These are phyloP conservation scores for Amyloporia xantha DNA, from an alignment of 768 basidiomycete species.

Conservation along the genomic window DNA sequence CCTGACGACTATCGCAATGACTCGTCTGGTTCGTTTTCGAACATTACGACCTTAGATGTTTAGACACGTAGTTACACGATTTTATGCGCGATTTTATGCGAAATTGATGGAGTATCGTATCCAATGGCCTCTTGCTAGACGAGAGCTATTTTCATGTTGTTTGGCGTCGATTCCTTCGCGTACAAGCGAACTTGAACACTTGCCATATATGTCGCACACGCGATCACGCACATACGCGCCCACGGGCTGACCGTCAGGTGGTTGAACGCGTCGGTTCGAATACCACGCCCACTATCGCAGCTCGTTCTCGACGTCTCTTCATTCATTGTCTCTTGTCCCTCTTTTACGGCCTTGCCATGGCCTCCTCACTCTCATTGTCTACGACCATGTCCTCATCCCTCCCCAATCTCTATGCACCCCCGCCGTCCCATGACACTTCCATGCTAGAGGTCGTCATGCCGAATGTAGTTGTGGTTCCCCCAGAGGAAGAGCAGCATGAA, in stretches of 20 bases:
- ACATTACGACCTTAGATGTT: too few species aligned
- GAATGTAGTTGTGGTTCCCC: conserved; percentile 30
- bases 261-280: conserved; percentile 6
- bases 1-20: too few species aligned
- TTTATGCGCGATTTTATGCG: too few species aligned
- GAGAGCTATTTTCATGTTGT: too few species aligned
- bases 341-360: conserved; percentile 15
- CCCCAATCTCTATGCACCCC: conserved; percentile 14
- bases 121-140: too few species aligned
- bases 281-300: background rate
- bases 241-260: conserved; percentile 1
- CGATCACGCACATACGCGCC: conserved; percentile 2
- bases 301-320: background rate
- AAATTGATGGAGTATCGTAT: too few species aligned
- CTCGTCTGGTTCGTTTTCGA: too few species aligned
- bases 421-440: conserved; percentile 23
- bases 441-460: conserved; percentile 21
- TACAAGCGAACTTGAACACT: background rate
- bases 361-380: conserved; percentile 21
- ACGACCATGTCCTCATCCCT: conserved; percentile 12
- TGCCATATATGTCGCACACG: background rate
- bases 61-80: too few species aligned
- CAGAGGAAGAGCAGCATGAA: conserved; percentile 30
- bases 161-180: too few species aligned
- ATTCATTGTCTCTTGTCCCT: background rate